Conservation (phyloP, 2,329 filamentous ascomycete species). For the Saccharata proteae region DNA sequence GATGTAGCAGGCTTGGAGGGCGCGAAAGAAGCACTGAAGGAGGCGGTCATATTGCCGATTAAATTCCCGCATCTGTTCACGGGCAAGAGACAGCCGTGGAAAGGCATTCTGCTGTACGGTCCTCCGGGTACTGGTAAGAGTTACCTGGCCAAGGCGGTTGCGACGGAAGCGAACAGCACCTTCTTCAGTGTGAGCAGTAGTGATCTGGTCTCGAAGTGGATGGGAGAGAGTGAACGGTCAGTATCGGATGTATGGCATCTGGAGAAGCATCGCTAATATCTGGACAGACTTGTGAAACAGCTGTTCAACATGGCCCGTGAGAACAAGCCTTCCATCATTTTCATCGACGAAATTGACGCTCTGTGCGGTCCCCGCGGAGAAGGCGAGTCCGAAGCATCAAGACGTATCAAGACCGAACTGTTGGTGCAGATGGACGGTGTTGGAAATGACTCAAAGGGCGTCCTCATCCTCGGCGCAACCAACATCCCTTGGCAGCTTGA, state of each 20-base stretch:
- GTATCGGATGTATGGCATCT: slow-evolving; percentile 15
- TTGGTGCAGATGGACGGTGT: slow-evolving; percentile 99
- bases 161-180: slow-evolving; percentile 95
- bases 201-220: slow-evolving; percentile 97
- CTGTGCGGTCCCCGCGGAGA: slow-evolving; percentile 86
- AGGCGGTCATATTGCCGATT: slow-evolving; percentile 94
- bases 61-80: slow-evolving; percentile 96
- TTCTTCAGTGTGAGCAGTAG: slow-evolving; percentile 98
- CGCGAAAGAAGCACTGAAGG: slow-evolving; percentile 93
- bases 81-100: slow-evolving; percentile 95
- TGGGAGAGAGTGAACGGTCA: slow-evolving; percentile 96
- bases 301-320: slow-evolving; percentile 97
- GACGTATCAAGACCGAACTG: slow-evolving; percentile 96
- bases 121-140: slow-evolving; percentile 96
- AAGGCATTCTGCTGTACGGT: slow-evolving; percentile 90
- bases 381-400: slow-evolving; percentile 93
- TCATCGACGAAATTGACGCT: slow-evolving; percentile 96
- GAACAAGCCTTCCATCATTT: slow-evolving; percentile 96
- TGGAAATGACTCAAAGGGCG: slow-evolving; percentile 85
- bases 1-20: slow-evolving; percentile 90
- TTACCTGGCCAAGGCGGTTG: slow-evolving; percentile 93
- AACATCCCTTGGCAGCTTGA: slow-evolving; percentile 99
- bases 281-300: slow-evolving; percentile 79
- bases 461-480: slow-evolving; percentile 88
- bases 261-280: slow-evolving; percentile 8